Conservation (phyloP, 192 early-diverging fungal species). For the Martensiomyces pterosporus region DNA sequence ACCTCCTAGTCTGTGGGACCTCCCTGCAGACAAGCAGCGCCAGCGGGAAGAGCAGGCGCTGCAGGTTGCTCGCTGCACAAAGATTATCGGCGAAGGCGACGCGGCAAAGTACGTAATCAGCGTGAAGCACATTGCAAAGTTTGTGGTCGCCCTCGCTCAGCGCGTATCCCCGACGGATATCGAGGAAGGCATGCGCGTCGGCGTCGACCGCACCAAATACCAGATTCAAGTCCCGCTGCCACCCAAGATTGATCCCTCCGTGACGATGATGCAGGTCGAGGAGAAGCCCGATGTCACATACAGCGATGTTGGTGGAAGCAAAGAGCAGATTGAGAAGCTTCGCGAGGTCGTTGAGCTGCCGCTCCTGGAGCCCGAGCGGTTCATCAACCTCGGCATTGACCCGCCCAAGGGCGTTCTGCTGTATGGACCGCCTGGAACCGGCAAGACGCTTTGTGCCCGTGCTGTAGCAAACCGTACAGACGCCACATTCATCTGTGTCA, state of each 20-base stretch:
- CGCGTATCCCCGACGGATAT: slow-evolving; percentile 98
- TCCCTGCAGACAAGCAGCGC: slow-evolving; percentile 97
- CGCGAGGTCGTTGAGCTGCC: slow-evolving; percentile 99
- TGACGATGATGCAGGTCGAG: slow-evolving; percentile 99
- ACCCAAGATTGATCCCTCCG: slow-evolving; percentile 96
- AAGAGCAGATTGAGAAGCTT: slow-evolving; percentile 99
- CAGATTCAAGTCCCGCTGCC: slow-evolving; percentile 99
- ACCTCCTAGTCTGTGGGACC: slow-evolving; percentile 97
- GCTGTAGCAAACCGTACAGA: slow-evolving; percentile 99
- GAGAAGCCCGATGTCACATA: slow-evolving; percentile 99
- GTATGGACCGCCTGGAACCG: slow-evolving; percentile 95
- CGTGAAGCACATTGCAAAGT: slow-evolving; percentile 99
- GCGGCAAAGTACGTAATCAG: slow-evolving; percentile 97
- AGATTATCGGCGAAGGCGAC: slow-evolving; percentile 93
- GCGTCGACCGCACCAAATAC: slow-evolving; percentile 97
- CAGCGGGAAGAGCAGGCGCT: slow-evolving; percentile 89
- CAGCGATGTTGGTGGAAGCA: slow-evolving; percentile 98
- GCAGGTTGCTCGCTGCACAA: slow-evolving; percentile 96
- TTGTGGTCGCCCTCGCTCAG: slow-evolving; percentile 95
- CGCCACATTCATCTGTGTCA: slow-evolving; percentile 99
- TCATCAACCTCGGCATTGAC: slow-evolving; percentile 97
- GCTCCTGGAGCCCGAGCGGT: slow-evolving; percentile 91
- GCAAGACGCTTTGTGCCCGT: slow-evolving; percentile 96
- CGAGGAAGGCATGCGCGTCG: slow-evolving; percentile 98
- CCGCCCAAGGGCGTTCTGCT: slow-evolving; percentile 98